phyloP scores from a whole-genome alignment of 306 rosid genomes.

The Parietaria judaica region DNA sequence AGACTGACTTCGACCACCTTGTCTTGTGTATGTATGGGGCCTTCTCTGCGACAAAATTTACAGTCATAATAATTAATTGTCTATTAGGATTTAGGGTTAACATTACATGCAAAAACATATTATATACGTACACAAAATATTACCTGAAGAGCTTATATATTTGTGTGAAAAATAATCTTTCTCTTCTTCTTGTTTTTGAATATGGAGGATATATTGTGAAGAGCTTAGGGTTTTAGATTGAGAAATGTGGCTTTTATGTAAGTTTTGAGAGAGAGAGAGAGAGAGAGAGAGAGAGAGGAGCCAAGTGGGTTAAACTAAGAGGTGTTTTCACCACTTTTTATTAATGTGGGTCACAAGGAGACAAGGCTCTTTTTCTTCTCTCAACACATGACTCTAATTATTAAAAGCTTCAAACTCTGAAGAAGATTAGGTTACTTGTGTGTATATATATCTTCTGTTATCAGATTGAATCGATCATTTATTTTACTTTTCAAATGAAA shows the following conservation, averaged over 20 bases:
- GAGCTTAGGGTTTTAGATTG: neutral
- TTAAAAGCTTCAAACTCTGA: conserved; percentile 8
- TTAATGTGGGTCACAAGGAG: conserved; percentile 9
- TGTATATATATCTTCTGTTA: neutral
- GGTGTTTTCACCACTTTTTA: conserved; percentile 18
- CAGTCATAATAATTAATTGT: neutral
- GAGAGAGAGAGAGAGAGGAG: conserved; percentile 13
- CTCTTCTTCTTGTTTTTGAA: no score
- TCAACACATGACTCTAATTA: conserved; percentile 12
- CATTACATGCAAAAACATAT: neutral
- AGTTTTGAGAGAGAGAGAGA: conserved; percentile 2
- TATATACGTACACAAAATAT: neutral
- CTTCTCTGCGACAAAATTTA: conserved; percentile 7
- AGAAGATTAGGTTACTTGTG: conserved; percentile 3
- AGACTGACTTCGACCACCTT: neutral
- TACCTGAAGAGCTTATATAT: neutral
- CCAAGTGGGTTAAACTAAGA: conserved; percentile 1
- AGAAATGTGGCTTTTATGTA: neutral
- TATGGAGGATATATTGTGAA: neutral
- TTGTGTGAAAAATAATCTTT: neutral
- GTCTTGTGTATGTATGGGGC: neutral
- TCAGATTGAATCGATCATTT: no score
- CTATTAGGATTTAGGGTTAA: neutral
- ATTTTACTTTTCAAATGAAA: conserved; percentile 1
- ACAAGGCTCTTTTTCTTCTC: conserved; percentile 4